These are phyloP conservation scores for Hypericum perforatum DNA, from an alignment of 345 rosid genomes.

Conservation along the genomic window DNA sequence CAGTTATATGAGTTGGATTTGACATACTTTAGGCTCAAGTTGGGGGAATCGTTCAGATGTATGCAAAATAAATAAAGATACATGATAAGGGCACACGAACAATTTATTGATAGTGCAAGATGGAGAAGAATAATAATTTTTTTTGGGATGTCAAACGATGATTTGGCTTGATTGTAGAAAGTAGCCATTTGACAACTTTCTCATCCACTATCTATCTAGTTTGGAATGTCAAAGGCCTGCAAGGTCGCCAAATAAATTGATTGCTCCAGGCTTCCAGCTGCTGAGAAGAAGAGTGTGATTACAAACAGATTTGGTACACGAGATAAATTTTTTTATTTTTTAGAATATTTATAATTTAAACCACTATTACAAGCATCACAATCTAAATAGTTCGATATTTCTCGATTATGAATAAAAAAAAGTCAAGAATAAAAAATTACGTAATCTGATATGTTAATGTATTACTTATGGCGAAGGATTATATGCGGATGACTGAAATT, in stretches of 20 bases:
- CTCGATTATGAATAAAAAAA: too few relatives aligned
- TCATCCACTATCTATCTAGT: neutral
- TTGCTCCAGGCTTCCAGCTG: too few relatives aligned
- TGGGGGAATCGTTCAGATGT: slow-evolving; percentile 10
- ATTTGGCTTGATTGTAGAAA: too few relatives aligned
- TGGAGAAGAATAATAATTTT: slow-evolving; percentile 7
- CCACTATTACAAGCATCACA: too few relatives aligned
- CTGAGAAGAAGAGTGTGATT: neutral
- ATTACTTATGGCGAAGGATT: too few relatives aligned
- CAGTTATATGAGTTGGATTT: neutral
- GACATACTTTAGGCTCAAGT: slow-evolving; percentile 24
- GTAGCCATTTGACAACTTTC: neutral
- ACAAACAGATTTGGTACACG: too few relatives aligned
- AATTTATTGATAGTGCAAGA: neutral
- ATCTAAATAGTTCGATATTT: too few relatives aligned
- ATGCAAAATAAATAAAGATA: slow-evolving; percentile 1
- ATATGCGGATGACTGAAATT: too few relatives aligned
- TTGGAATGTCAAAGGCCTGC: slow-evolving; percentile 12
- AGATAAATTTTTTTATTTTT: too few relatives aligned
- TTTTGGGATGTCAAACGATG: slow-evolving; percentile 6
- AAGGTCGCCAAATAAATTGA: neutral
- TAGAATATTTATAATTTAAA: too few relatives aligned
- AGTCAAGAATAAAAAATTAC: too few relatives aligned
- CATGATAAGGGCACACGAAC: neutral
- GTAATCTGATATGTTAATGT: too few relatives aligned